Evolutionary conservation across 768 basidiomycete genomes (phyloP).

Genomic region (Boletus subparvulus): DNA sequence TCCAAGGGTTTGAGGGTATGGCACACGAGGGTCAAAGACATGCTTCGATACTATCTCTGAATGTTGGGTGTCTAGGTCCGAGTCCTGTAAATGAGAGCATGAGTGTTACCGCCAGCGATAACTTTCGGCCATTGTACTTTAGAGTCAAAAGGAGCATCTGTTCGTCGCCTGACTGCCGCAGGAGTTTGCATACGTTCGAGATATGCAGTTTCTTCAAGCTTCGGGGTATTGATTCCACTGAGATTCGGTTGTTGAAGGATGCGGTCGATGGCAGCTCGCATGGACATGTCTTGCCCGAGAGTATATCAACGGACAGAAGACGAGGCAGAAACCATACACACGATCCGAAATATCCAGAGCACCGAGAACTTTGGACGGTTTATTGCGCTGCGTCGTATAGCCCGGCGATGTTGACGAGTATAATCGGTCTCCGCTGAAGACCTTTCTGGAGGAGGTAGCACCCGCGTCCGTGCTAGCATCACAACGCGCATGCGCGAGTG

Average conservation of each 20-base stretch:
- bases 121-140: slow-evolving; percentile 12
- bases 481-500: slow-evolving; percentile 28
- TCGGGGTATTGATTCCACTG: slow-evolving; percentile 16
- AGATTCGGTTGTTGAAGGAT: slow-evolving; percentile 28
- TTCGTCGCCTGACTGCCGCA: background rate
- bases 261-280: slow-evolving; percentile 31
- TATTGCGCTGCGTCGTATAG: slow-evolving; percentile 7
- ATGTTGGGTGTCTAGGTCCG: background rate
- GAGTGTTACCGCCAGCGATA: background rate
- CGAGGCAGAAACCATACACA: slow-evolving; percentile 14
- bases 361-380: slow-evolving; percentile 25
- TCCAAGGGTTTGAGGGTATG: background rate
- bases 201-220: background rate
- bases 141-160: background rate
- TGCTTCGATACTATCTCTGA: background rate
- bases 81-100: slow-evolving; percentile 10
- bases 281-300: slow-evolving; percentile 22
- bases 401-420: background rate
- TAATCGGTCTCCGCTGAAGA: slow-evolving; percentile 3
- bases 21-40: background rate
- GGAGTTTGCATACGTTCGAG: background rate
- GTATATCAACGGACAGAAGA: slow-evolving; percentile 4
- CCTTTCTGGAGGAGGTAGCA: background rate
- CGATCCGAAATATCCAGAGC: slow-evolving; percentile 29
- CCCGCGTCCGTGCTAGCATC: background rate